Evolutionary conservation across 2,329 filamentous ascomycete genomes (phyloP).

Genomic region (Fusarium denticulatum): DNA sequence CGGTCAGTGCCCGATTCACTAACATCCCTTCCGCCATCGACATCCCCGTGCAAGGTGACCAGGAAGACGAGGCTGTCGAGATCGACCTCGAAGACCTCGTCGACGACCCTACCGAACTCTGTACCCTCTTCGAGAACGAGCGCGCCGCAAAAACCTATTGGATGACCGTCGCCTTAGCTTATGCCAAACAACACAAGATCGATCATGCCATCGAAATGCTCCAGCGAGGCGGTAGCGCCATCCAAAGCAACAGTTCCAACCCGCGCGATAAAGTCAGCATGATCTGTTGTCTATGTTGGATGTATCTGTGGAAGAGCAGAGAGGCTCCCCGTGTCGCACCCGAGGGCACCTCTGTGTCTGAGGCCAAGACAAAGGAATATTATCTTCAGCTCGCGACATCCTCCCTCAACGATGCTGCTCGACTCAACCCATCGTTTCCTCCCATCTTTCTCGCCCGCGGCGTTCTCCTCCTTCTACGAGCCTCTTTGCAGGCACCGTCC

Average conservation of each 20-base stretch:
- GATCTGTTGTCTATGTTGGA: conserved; percentile 86
- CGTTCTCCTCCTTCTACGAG: conserved; percentile 86
- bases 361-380: conserved; percentile 90
- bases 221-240: conserved; percentile 77
- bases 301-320: conserved; percentile 89
- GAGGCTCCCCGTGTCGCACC: conserved; percentile 73
- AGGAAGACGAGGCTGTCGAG: conserved; percentile 82
- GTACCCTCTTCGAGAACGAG: conserved; percentile 94
- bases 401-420: conserved; percentile 92
- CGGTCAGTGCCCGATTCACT: conserved; percentile 67
- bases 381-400: conserved; percentile 92
- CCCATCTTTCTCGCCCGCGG: conserved; percentile 92
- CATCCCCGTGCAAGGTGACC: conserved; percentile 71
- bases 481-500: conserved; percentile 82
- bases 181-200: conserved; percentile 94
- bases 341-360: conserved; percentile 72
- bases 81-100: conserved; percentile 90
- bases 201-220: conserved; percentile 83
- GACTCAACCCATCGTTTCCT: conserved; percentile 91
- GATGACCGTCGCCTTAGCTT: conserved; percentile 97
- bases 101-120: conserved; percentile 94
- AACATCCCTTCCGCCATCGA: conserved; percentile 74
- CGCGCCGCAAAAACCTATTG: conserved; percentile 90
- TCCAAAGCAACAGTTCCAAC: conserved; percentile 74
- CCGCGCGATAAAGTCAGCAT: conserved; percentile 87